A percentile compares a stretch with the other conserved stretches of the same genome.
phyloP scores from a whole-genome alignment of 2,329 filamentous ascomycete species.

The Calonectria pseudoturangicola region DNA sequence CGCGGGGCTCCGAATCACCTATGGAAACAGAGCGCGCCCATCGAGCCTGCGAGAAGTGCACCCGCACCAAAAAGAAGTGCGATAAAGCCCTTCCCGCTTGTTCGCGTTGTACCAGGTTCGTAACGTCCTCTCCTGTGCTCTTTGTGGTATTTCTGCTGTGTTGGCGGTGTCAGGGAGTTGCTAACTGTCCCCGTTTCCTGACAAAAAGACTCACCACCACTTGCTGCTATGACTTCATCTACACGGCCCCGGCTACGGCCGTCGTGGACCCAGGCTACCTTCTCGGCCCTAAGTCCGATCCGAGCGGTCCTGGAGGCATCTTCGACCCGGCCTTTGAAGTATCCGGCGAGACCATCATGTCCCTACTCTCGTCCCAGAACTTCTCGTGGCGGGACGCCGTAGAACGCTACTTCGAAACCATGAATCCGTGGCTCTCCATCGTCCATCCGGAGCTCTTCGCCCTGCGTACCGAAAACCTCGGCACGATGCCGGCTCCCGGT shows the following conservation, averaged over 20 bases:
- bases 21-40: conserved; percentile 59
- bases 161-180: neutral
- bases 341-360: conserved; percentile 62
- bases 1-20: conserved; percentile 56
- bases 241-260: conserved; percentile 59
- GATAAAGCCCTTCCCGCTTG: conserved; percentile 61
- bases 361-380: conserved; percentile 59
- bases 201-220: conserved; percentile 54
- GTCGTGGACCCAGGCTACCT: conserved; percentile 57
- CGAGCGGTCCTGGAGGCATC: conserved; percentile 49
- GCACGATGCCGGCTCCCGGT: conserved; percentile 28
- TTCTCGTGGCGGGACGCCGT: conserved; percentile 62
- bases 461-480: conserved; percentile 51
- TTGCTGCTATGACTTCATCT: conserved; percentile 62
- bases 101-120: conserved; percentile 60
- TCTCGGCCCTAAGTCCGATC: conserved; percentile 50
- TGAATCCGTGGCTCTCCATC: conserved; percentile 65
- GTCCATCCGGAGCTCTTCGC: conserved; percentile 64
- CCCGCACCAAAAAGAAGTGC: conserved; percentile 62
- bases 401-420: conserved; percentile 62
- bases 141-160: neutral
- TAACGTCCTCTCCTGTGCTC: conserved; percentile 7
- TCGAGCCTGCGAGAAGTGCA: conserved; percentile 62
- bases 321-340: conserved; percentile 59
- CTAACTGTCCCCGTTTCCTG: conserved; percentile 9